A percentile compares a stretch with the other conserved stretches of the same genome.
Conservation (phyloP, 1,139 yeast genomes). For the Meyerozyma smithsonii region DNA sequence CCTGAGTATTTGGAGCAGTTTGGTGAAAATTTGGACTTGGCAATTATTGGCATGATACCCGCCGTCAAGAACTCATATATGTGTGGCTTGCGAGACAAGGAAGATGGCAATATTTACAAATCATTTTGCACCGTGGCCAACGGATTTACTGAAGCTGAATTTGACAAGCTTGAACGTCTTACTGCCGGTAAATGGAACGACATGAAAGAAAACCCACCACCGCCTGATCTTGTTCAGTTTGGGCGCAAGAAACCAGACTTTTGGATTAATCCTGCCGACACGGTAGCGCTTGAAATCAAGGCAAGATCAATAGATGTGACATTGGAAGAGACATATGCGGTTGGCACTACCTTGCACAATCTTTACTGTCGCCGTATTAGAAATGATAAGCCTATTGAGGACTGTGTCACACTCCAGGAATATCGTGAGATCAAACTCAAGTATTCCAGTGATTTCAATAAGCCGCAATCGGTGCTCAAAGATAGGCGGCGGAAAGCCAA, state of each 20-base stretch:
- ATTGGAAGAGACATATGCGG: conserved; percentile 47
- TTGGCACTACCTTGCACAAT: conserved; percentile 68
- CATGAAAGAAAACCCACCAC: conserved; percentile 35
- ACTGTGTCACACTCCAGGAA: conserved; percentile 55
- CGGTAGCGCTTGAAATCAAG: conserved; percentile 79
- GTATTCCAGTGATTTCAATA: conserved; percentile 20
- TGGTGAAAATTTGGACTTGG: conserved; percentile 80
- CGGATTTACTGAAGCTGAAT: conserved; percentile 69
- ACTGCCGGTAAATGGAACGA: conserved; percentile 63
- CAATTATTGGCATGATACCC: conserved; percentile 72
- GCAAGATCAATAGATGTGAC: conserved; percentile 67
- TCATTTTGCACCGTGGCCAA: conserved; percentile 82
- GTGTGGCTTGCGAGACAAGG: conserved; percentile 56
- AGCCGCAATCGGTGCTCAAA: conserved; percentile 26
- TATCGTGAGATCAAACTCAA: conserved; percentile 34
- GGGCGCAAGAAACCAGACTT: conserved; percentile 60
- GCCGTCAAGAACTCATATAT: conserved; percentile 72
- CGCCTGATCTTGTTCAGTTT: conserved; percentile 44
- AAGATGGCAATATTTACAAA: conserved; percentile 26
- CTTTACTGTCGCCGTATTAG: conserved; percentile 69
- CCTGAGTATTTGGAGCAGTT: conserved; percentile 86
- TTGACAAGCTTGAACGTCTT: conserved; percentile 49
- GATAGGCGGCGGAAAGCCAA: conserved; percentile 10
- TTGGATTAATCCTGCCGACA: conserved; percentile 78
- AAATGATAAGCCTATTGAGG: conserved; percentile 57